phyloP scores from a whole-genome alignment of 805 yeast genomes.

The Teunomyces cretensis region DNA sequence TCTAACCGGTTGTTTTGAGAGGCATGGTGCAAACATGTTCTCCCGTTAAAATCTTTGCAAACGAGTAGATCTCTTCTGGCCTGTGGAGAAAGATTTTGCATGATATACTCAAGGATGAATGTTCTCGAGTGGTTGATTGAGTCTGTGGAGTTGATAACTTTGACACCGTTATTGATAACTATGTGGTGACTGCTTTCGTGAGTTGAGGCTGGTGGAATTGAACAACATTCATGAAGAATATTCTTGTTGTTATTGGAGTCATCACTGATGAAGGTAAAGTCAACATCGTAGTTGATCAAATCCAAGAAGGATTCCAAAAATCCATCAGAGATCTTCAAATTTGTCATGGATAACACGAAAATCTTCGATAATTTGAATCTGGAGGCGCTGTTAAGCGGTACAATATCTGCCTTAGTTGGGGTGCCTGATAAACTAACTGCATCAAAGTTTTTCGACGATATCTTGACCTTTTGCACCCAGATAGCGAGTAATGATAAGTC shows the following conservation, averaged over 20 bases:
- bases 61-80: conserved; percentile 23
- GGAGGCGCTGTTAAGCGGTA: conserved; percentile 11
- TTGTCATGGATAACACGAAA: conserved; percentile 66
- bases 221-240: conserved; percentile 68
- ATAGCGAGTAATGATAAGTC: conserved; percentile 34
- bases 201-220: conserved; percentile 36
- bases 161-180: conserved; percentile 44
- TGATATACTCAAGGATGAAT: conserved; percentile 35
- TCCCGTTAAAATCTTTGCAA: conserved; percentile 63
- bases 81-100: conserved; percentile 19
- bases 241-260: conserved; percentile 54
- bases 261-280: conserved; percentile 67
- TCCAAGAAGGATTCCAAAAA: conserved; percentile 53
- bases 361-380: conserved; percentile 57
- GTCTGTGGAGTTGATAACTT: conserved; percentile 37
- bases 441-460: conserved; percentile 15
- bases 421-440: neutral
- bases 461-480: conserved; percentile 41
- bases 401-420: conserved; percentile 2
- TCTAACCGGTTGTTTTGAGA: conserved; percentile 54
- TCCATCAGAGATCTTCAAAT: conserved; percentile 63
- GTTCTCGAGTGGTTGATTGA: conserved; percentile 37
- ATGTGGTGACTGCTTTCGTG: conserved; percentile 33
- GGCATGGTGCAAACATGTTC: conserved; percentile 87
- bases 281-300: conserved; percentile 46